These are phyloP conservation scores for Capronia coronata DNA, from an alignment of 2,329 filamentous ascomycete genomes.

Conservation along the genomic window DNA sequence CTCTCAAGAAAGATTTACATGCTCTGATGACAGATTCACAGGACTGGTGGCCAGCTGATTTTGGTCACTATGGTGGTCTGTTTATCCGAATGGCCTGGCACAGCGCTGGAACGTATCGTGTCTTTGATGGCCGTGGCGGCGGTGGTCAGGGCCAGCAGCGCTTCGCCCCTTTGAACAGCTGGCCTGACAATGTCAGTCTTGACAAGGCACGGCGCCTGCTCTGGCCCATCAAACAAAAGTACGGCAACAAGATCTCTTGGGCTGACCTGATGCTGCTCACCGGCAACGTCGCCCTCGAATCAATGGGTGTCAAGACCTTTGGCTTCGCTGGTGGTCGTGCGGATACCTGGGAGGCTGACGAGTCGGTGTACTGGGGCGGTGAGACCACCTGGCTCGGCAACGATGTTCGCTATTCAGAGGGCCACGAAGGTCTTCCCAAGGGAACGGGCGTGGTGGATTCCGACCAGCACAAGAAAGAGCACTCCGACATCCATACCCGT, in stretches of 20 bases:
- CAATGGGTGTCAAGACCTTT: slow-evolving; percentile 67
- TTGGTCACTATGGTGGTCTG: slow-evolving; percentile 72
- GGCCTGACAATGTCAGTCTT: slow-evolving; percentile 71
- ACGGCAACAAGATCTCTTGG: slow-evolving; percentile 76
- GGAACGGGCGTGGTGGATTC: slow-evolving; percentile 38
- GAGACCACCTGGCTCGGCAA: slow-evolving; percentile 71
- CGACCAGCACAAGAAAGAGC: slow-evolving; percentile 39
- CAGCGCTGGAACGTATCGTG: slow-evolving; percentile 70
- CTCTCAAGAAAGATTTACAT: slow-evolving; percentile 66
- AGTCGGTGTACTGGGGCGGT: slow-evolving; percentile 70
- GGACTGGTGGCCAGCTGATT: slow-evolving; percentile 76
- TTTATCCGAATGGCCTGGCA: slow-evolving; percentile 81
- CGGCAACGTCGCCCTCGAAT: slow-evolving; percentile 70
- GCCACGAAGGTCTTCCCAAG: slow-evolving; percentile 39
- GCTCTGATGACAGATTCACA: slow-evolving; percentile 70
- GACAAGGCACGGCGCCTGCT: slow-evolving; percentile 75
- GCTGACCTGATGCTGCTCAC: slow-evolving; percentile 65
- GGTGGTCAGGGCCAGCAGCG: slow-evolving; percentile 69
- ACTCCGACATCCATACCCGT: slow-evolving; percentile 51
- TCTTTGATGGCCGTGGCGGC: slow-evolving; percentile 67
- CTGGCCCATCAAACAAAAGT: slow-evolving; percentile 80
- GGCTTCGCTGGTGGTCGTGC: slow-evolving; percentile 67
- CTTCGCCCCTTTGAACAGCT: slow-evolving; percentile 74
- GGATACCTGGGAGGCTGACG: slow-evolving; percentile 69
- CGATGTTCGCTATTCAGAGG: slow-evolving; percentile 59